Conservation (phyloP, 768 basidiomycete genomes). For the Tylopilus sp. region DNA sequence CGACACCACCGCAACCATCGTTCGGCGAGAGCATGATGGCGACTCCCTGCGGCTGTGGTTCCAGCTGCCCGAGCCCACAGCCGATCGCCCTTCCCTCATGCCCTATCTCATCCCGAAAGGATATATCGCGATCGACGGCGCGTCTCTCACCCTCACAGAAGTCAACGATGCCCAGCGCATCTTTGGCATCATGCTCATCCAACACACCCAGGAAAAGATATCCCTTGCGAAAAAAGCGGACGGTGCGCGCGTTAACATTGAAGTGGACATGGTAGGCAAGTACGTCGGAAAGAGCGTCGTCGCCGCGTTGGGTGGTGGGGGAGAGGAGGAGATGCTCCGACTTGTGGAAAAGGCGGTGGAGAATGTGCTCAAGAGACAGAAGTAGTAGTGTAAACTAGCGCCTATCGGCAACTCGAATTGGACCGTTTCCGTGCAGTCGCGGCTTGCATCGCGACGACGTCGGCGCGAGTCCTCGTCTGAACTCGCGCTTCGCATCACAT, state of each 20-base stretch:
- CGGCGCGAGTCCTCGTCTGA: neutral
- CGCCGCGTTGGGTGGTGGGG: slow-evolving; percentile 61
- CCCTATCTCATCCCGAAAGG: slow-evolving; percentile 91
- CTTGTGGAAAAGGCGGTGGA: slow-evolving; percentile 60
- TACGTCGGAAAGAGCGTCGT: slow-evolving; percentile 82
- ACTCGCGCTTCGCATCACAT: slow-evolving; percentile 18
- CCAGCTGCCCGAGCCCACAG: slow-evolving; percentile 61
- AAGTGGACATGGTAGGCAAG: slow-evolving; percentile 94
- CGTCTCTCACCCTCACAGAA: slow-evolving; percentile 85
- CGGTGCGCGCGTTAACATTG: slow-evolving; percentile 88
- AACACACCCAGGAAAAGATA: slow-evolving; percentile 88
- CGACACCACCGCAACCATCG: slow-evolving; percentile 80
- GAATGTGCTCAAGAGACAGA: slow-evolving; percentile 31
- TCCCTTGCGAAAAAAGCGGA: slow-evolving; percentile 70
- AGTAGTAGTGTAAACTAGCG: neutral
- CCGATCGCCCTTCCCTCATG: slow-evolving; percentile 58
- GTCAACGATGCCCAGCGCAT: slow-evolving; percentile 60
- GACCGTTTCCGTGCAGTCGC: neutral
- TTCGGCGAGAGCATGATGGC: slow-evolving; percentile 66
- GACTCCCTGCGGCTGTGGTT: slow-evolving; percentile 87
- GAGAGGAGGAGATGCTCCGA: slow-evolving; percentile 40
- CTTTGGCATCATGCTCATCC: slow-evolving; percentile 94
- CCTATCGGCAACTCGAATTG: neutral
- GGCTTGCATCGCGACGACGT: slow-evolving; percentile 5
- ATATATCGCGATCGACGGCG: slow-evolving; percentile 91